Base-by-base conservation (phyloP, 495 filamentous ascomycete genomes). In the Hyaloscypha finlandica region DNA sequence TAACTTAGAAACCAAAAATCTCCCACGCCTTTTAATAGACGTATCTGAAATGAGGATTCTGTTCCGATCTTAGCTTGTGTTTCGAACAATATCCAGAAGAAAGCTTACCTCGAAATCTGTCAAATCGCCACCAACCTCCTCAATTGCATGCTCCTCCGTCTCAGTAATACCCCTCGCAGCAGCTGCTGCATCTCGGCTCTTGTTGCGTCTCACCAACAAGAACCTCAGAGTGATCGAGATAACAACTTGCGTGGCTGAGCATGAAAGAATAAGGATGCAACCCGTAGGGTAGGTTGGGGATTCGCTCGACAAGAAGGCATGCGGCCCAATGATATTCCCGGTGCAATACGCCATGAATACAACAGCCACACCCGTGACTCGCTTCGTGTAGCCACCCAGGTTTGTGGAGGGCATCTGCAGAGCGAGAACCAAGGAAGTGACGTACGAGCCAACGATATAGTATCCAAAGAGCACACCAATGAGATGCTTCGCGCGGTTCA, bases 61-160 rank as follows among this genome's bases (percentile, higher is more conserved):
- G 35, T 37, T 37, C 35, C 35, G 35, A 37, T 1, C 6, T 37
- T 37, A 37, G 35, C 35, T 37, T 6, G 8, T 37, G 35, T 37
- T 37, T 37, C 35, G 35, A 37, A 37, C 35, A 37, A 37, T 37
- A 8, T 37, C 35, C 35, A 37, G 35, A 37, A 37, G 35, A 37
- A 8, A 12, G 35, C 35, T 37, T 37, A 37, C 35, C 39, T 85
- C 81, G 81, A 81, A 77, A 80, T 86, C 65, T 73, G 84, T 64
- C 68, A 79, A 74, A 77, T 83, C 64, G 78, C 80, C 63, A 77
- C 84, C 84, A 81, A 84, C 77, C 79, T 76, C 71, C 78, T 80
- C 37, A 83, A 71, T 59, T 79, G 51, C 22, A 25, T 25, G 19
- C 19, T 74, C 45, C 81, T 75, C 59, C 74, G 35, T 63, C 12